Conservation (phyloP, 768 basidiomycete genomes). For the Cyathus striatus region DNA sequence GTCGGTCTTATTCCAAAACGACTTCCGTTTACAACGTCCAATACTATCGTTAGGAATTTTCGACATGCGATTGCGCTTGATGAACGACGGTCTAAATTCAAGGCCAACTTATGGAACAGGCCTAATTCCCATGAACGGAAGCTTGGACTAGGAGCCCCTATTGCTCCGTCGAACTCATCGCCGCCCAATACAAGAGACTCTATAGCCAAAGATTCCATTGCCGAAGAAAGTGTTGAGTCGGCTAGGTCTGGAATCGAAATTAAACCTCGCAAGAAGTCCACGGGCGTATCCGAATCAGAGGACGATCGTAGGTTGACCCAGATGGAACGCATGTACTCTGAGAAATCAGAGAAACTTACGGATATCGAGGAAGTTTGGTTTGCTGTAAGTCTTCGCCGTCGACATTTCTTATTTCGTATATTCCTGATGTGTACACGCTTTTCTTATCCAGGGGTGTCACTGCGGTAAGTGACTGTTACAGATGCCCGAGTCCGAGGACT, state of each 20-base stretch:
- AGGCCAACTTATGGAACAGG: conserved; percentile 40
- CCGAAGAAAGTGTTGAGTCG: too few relatives aligned
- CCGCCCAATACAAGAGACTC: neutral
- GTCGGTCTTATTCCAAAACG: conserved; percentile 43
- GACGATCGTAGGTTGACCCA: conserved; percentile 4
- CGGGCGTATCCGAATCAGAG: neutral
- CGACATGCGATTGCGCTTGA: conserved; percentile 60
- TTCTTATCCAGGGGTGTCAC: conserved; percentile 31
- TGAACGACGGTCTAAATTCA: conserved; percentile 54
- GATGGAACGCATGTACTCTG: conserved; percentile 21
- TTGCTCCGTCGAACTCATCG: neutral
- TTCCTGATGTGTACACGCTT: neutral
- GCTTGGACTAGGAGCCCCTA: conserved; percentile 5
- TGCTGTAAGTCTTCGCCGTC: conserved; percentile 10
- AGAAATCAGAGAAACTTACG: conserved; percentile 15
- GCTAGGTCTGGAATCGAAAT: too few relatives aligned
- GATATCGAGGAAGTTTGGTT: conserved; percentile 44
- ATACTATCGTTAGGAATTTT: conserved; percentile 44
- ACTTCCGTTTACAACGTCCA: conserved; percentile 46
- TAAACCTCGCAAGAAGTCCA: neutral
- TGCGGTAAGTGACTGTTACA: conserved; percentile 30
- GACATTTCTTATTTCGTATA: neutral
- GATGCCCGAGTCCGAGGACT: neutral
- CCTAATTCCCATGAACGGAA: conserved; percentile 18
- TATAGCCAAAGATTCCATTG: neutral